Base-by-base conservation (phyloP, 192 early-diverging fungal genomes). In the Thamnidium elegans region DNA sequence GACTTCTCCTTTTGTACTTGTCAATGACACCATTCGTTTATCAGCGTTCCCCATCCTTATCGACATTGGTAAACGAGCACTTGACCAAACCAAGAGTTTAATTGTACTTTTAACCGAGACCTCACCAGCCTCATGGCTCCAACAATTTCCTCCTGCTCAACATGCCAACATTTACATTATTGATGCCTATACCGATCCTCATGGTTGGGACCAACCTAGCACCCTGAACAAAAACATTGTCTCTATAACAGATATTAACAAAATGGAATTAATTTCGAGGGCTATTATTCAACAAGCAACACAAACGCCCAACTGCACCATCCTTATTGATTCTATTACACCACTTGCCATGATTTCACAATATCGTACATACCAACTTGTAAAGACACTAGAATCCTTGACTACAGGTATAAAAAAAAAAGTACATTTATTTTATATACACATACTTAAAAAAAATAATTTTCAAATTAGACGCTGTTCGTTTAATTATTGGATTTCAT, bases 391-490 rank as follows among this genome's bases (percentile, higher is more conserved):
- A 7, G 30, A 52, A 4, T 54, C 59, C 0, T 48, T 75, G 3
- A 70, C 73, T 4, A 51, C 73, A 55, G 73, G 73, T 70, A 55
- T 54, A n/a, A n/a, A n/a, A n/a, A n/a, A n/a, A n/a, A n/a, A n/a
- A n/a, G n/a, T n/a, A n/a, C n/a, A n/a, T n/a, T n/a, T n/a, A n/a
- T n/a, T n/a, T n/a, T n/a, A n/a, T n/a, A n/a, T n/a, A n/a, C n/a
- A n/a, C n/a, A n/a, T n/a, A n/a, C n/a, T n/a, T n/a, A n/a, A n/a
- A n/a, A n/a, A n/a, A n/a, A n/a, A n/a, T n/a, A n/a, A n/a, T n/a
- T n/a, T n/a, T n/a, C n/a, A n/a, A n/a, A n/a, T n/a, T n/a, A 78
- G 76, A 79, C 26, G 44, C 45, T 15, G 55, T 63, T 44, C 53
- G 62, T 10, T 32, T 79, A 13, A 58, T 79, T 6, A 45, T 77